A percentile compares a stretch with the other conserved stretches of the same genome.
Evolutionary conservation across 2,329 filamentous ascomycete species (phyloP).

Genomic region (Nannizziopsis arthrosporioides): DNA sequence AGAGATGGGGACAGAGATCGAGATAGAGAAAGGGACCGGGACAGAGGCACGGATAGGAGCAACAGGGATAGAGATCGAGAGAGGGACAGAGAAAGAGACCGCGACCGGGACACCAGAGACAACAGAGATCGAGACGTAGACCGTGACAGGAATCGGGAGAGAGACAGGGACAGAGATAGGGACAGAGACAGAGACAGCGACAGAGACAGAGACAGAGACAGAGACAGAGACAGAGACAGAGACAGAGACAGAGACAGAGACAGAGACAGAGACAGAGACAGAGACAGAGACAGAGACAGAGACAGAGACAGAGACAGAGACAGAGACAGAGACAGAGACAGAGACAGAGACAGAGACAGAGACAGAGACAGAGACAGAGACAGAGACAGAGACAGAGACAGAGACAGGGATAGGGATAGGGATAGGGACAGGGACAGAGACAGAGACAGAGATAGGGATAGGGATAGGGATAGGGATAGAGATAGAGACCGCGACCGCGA

Average conservation of each 20-base stretch:
- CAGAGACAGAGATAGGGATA: conserved; percentile 18
- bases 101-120: not conserved
- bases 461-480: conserved; percentile 17
- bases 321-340: conserved; percentile 13
- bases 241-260: conserved; percentile 17
- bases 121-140: conserved; percentile 9
- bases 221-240: conserved; percentile 16
- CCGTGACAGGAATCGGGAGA: conserved; percentile 13
- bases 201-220: conserved; percentile 17
- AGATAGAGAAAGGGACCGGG: not conserved
- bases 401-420: not conserved
- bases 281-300: conserved; percentile 11
- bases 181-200: conserved; percentile 18
- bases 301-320: conserved; percentile 12
- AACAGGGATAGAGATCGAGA: not conserved
- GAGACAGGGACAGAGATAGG: conserved; percentile 14
- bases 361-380: conserved; percentile 15
- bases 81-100: not conserved
- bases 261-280: conserved; percentile 1
- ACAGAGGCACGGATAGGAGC: not conserved
- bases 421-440: conserved; percentile 14
- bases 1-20: not conserved
- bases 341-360: conserved; percentile 2
- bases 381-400: conserved; percentile 13
- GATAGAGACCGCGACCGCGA: conserved; percentile 17